Conservation (phyloP, 306 rosid genomes). For the Calophaca sinica region DNA sequence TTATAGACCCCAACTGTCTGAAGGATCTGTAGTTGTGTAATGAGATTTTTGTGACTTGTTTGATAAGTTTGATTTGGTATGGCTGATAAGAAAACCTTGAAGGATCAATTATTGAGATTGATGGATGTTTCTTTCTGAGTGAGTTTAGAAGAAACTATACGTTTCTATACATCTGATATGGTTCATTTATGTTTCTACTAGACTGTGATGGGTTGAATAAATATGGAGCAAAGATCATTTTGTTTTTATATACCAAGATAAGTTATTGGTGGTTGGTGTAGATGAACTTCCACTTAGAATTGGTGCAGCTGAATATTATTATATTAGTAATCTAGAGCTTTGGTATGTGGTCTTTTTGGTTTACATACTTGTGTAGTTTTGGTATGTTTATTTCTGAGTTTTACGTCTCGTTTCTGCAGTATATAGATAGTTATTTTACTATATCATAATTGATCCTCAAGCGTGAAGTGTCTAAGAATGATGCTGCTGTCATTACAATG, state of each 20-base stretch:
- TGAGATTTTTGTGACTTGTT: background rate
- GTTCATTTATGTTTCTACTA: constrained; percentile 14
- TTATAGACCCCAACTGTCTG: constrained; percentile 14
- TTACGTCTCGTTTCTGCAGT: background rate
- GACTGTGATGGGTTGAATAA: constrained; percentile 21
- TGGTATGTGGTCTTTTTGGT: constrained; percentile 12
- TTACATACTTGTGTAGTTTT: constrained; percentile 7
- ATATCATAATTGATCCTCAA: background rate
- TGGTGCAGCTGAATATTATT: constrained; percentile 13
- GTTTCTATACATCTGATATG: constrained; percentile 19
- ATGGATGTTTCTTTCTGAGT: constrained; percentile 26
- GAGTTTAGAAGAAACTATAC: constrained; percentile 6
- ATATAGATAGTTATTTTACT: background rate
- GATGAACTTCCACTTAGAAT: constrained; percentile 9
- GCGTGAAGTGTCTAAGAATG: background rate
- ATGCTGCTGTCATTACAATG: background rate
- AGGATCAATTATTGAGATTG: constrained; percentile 24
- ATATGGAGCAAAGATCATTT: background rate
- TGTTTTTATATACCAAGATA: background rate
- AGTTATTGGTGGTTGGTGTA: constrained; percentile 13
- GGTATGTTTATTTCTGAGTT: background rate
- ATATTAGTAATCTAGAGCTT: constrained; percentile 4
- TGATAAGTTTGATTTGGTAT: constrained; percentile 8
- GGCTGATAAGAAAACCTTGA: background rate
- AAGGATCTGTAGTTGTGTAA: background rate